These are phyloP conservation scores for Myrmaecium sp. DNA, from an alignment of 2,329 filamentous ascomycete genomes.

Conservation along the genomic window DNA sequence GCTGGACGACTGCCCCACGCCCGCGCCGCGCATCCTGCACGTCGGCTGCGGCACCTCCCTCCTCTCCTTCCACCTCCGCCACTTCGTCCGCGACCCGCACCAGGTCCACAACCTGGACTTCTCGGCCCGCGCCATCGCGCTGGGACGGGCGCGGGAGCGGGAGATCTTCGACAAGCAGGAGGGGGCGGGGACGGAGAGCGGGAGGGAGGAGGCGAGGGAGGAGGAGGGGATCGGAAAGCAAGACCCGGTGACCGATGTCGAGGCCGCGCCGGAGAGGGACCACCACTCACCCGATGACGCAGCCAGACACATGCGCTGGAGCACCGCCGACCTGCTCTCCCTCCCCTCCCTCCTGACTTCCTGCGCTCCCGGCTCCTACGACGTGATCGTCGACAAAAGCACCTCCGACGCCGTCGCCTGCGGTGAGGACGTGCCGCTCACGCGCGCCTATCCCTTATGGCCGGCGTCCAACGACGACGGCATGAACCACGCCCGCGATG, in stretches of 20 bases:
- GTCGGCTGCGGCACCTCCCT: constrained; percentile 23
- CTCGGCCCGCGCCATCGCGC: constrained; percentile 16
- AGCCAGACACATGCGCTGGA: constrained; percentile 14
- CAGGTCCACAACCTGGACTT: constrained; percentile 24
- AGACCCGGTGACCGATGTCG: too few species aligned
- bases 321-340: constrained; percentile 18
- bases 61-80: constrained; percentile 19
- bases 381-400: constrained; percentile 21
- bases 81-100: constrained; percentile 11
- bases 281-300: neutral
- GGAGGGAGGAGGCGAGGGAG: neutral
- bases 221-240: neutral
- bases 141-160: constrained; percentile 15
- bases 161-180: constrained; percentile 7
- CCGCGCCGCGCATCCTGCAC: constrained; percentile 15
- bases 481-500: neutral
- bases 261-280: neutral
- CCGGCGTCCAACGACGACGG: neutral
- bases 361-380: constrained; percentile 10
- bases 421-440: constrained; percentile 14
- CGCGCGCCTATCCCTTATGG: constrained; percentile 14
- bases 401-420: constrained; percentile 22
- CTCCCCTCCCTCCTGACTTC: constrained; percentile 12
- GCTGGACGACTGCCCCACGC: neutral
- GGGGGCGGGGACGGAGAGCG: constrained; percentile 1